Conservation (phyloP, 2,329 filamentous ascomycete species). For the Penicillium sp. region DNA sequence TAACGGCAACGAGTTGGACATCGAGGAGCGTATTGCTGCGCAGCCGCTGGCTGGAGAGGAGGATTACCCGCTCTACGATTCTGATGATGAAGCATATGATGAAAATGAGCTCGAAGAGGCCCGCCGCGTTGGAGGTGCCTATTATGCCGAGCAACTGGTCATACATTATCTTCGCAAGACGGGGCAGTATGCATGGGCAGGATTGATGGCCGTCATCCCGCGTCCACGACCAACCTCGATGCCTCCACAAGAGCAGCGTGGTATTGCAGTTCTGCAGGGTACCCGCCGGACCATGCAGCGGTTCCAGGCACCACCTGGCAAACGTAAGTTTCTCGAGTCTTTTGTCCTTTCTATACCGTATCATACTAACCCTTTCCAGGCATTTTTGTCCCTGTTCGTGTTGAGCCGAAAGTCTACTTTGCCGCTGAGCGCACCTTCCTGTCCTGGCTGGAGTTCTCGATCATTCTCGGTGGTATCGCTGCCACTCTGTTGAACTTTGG, state of each 20-base stretch:
- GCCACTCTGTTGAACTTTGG: slow-evolving; percentile 83
- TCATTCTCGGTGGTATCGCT: slow-evolving; percentile 87
- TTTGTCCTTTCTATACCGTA: not conserved
- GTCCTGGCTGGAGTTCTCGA: slow-evolving; percentile 95
- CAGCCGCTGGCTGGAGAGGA: slow-evolving; percentile 60
- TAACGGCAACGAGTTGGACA: slow-evolving; percentile 59
- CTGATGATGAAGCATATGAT: slow-evolving; percentile 77
- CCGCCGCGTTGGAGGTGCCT: slow-evolving; percentile 71
- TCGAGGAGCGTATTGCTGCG: slow-evolving; percentile 78
- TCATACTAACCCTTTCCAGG: slow-evolving; percentile 48
- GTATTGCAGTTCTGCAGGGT: slow-evolving; percentile 42
- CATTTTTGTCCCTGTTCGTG: slow-evolving; percentile 92
- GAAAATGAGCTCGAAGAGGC: slow-evolving; percentile 76
- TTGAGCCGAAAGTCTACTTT: slow-evolving; percentile 97
- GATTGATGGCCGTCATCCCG: slow-evolving; percentile 56
- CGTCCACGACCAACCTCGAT: slow-evolving; percentile 48
- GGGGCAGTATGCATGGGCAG: slow-evolving; percentile 45
- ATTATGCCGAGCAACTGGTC: slow-evolving; percentile 66
- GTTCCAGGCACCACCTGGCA: slow-evolving; percentile 61
- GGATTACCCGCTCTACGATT: slow-evolving; percentile 88
- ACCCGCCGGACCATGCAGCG: slow-evolving; percentile 48
- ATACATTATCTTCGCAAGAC: slow-evolving; percentile 53
- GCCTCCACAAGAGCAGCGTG: slow-evolving; percentile 39
- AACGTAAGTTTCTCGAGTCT: slow-evolving; percentile 40
- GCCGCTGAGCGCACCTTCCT: slow-evolving; percentile 95